Evolutionary conservation across 2,329 filamentous ascomycete species (phyloP), one percentile per base, ranked within the genome.

Genomic region (Cercospora canescens): DNA sequence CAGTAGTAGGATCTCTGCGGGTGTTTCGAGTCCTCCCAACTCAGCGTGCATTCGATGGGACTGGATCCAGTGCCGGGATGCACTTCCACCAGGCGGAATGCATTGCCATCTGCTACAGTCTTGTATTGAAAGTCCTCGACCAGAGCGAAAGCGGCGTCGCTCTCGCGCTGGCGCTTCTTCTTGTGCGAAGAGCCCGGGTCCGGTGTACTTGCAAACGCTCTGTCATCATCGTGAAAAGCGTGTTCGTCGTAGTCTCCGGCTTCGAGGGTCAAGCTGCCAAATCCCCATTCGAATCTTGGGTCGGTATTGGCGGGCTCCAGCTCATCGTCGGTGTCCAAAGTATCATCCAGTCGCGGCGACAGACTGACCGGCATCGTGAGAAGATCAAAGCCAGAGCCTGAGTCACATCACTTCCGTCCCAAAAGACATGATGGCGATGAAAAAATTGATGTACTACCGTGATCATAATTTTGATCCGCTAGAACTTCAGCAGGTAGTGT

Each of bases 91-190:
- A 76, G 61, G 6, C 74, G 71, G 48, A 76, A 76, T 4, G 65
- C 63, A 62, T 75, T 65, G 32, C 73, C 71, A 63, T 75, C 72
- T 1, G 74, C 73, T 4, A 67, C 58, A 4, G 73, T 73, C 6
- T 54, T 37, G 56, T 75, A 76, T 3, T 68, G 37, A 57, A 72
- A 75, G 2, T 67, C 60, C 1, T 50, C 48, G 1, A 68, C 69
- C 12, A 64, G 54, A 14, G 70, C 65, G 9, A 76, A 61, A 11
- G 63, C 48, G 5, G 54, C 64, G 45, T 69, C 66, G 16, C 64
- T 71, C 26, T 70, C 64, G 3, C 72, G 68, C 39, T 70, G 68
- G 35, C 68, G 66, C 34, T 67, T 60, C 37, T 52, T 71, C 2
- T 70, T 64, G 9, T 71, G 68, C 16, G 50, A 63, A 4, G 62